phyloP scores from a whole-genome alignment of 495 filamentous ascomycete genomes.

The Podospora bellae-mahoneyi region DNA sequence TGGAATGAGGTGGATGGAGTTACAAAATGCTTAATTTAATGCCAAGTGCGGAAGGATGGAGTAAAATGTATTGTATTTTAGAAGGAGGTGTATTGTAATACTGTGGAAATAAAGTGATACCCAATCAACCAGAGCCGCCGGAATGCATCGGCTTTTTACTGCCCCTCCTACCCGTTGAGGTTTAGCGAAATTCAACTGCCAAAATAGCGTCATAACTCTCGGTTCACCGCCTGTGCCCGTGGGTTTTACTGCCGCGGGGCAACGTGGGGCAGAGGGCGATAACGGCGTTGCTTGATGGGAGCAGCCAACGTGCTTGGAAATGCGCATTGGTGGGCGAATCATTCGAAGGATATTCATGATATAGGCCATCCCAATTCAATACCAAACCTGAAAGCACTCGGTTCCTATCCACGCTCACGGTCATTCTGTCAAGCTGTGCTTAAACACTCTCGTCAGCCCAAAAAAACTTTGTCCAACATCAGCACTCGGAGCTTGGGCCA shows the following conservation, averaged over 20 bases:
- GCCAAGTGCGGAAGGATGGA: background rate
- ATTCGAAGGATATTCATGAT: background rate
- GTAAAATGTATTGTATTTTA: background rate
- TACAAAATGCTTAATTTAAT: background rate
- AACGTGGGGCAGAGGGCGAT: slow-evolving; percentile 27
- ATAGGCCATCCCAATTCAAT: background rate
- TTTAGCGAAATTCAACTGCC: slow-evolving; percentile 20
- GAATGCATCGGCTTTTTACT: slow-evolving; percentile 2
- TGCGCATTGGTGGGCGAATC: background rate
- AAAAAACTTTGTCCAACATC: background rate
- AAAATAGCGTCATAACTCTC: slow-evolving; percentile 21
- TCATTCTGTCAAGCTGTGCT: background rate
- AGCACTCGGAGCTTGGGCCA: background rate
- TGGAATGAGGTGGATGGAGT: background rate
- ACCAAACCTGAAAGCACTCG: background rate
- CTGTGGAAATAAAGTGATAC: background rate
- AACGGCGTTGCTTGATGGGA: slow-evolving; percentile 20
- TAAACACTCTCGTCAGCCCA: background rate
- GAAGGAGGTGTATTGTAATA: background rate
- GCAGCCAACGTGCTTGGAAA: background rate
- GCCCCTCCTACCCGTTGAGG: slow-evolving; percentile 31
- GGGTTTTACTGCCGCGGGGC: slow-evolving; percentile 35
- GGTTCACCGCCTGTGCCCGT: slow-evolving; percentile 30
- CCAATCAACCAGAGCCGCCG: slow-evolving; percentile 16
- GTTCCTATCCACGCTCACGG: background rate